Evolutionary conservation across 306 rosid species (phyloP).

Genomic region (Mimosa bimucronata): DNA sequence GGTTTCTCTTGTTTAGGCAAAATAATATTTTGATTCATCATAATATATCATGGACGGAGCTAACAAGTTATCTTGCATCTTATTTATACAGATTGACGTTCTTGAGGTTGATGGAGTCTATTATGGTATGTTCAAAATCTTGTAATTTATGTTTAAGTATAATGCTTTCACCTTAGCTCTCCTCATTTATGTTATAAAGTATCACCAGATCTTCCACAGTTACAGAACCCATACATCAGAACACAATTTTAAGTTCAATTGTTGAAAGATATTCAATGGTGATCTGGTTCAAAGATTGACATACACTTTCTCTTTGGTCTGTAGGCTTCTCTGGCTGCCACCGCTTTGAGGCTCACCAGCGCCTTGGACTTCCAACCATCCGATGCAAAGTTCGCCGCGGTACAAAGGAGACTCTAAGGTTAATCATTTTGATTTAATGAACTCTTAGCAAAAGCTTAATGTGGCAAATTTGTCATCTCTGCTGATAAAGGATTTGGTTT

Average conservation of each 20-base stretch:
- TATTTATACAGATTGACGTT: conserved; percentile 82
- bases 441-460: background rate
- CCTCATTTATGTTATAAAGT: background rate
- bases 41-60: conserved; percentile 3
- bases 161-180: background rate
- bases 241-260: background rate
- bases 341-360: conserved; percentile 95
- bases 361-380: conserved; percentile 85
- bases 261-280: background rate
- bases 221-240: background rate
- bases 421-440: background rate
- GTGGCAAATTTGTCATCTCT: background rate
- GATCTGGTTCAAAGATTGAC: background rate
- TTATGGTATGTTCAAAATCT: conserved; percentile 59
- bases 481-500: background rate
- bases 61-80: conserved; percentile 38
- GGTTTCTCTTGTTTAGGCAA: conserved; percentile 8
- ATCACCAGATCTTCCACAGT: background rate
- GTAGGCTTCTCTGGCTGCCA: conserved; percentile 96
- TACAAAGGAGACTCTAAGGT: conserved; percentile 92
- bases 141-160: background rate
- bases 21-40: conserved; percentile 22
- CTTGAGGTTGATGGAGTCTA: conserved; percentile 93
- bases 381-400: conserved; percentile 93
- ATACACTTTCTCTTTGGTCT: conserved; percentile 6